phyloP scores from a whole-genome alignment of 148 eudicot genomes.

The Rhododendron simsii region DNA sequence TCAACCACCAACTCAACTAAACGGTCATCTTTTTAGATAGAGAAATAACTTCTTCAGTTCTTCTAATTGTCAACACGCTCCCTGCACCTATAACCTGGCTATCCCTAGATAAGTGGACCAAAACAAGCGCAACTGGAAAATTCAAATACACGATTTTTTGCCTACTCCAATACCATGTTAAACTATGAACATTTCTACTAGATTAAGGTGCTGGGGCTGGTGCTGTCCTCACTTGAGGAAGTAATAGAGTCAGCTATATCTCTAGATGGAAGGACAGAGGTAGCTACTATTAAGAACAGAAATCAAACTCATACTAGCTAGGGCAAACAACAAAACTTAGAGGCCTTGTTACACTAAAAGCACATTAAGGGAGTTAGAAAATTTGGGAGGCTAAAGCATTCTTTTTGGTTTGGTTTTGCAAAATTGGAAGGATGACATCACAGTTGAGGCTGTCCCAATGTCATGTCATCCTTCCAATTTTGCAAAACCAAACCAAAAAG shows the following conservation, averaged over 20 bases:
- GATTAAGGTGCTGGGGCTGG: neutral
- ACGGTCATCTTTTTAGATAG: neutral
- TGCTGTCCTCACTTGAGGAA: too few relatives aligned
- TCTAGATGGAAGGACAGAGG: too few relatives aligned
- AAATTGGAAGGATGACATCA: neutral
- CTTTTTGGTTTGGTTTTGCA: neutral
- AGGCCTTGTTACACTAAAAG: too few relatives aligned
- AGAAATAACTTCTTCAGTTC: neutral
- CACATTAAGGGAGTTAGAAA: too few relatives aligned
- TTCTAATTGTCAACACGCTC: neutral
- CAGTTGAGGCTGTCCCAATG: neutral
- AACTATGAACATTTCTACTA: neutral
- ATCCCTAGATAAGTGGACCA: neutral
- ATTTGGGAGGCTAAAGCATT: too few relatives aligned
- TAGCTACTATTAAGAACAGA: too few relatives aligned
- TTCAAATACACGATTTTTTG: neutral
- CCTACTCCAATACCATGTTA: neutral
- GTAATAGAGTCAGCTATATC: neutral
- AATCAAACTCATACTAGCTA: too few relatives aligned
- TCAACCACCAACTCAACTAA: neutral
- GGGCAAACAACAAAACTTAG: too few relatives aligned
- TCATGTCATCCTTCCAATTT: neutral
- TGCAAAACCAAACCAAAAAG: neutral
- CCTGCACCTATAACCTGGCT: neutral
- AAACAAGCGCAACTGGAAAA: neutral